Evolutionary conservation across 1,139 yeast genomes (phyloP).

Genomic region (Pichia sp.): DNA sequence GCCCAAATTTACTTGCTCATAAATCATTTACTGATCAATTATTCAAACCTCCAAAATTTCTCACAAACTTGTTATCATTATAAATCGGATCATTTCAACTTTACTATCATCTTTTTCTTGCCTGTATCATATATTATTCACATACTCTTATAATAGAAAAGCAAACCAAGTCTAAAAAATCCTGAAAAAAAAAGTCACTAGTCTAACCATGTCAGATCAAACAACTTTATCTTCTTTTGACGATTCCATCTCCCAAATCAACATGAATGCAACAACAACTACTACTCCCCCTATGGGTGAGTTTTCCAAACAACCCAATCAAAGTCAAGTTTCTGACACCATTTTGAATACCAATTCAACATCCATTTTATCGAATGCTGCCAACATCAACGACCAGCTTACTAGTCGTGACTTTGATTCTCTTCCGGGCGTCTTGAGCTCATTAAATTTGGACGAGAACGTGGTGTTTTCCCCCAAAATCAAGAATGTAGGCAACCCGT

Average conservation of each 20-base stretch:
- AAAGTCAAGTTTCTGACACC: constrained; percentile 4
- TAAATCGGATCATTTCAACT: background rate
- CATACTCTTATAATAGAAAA: background rate
- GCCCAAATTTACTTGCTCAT: constrained; percentile 1
- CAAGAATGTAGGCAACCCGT: constrained; percentile 25
- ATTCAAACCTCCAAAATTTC: background rate
- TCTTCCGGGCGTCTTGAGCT: constrained; percentile 28
- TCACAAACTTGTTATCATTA: constrained; percentile 1
- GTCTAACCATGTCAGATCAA: constrained; percentile 31
- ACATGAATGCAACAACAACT: constrained; percentile 26
- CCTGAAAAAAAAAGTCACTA: background rate
- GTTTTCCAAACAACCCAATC: constrained; percentile 8
- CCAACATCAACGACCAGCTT: background rate
- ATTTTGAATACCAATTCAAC: constrained; percentile 1
- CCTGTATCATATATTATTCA: constrained; percentile 8
- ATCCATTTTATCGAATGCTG: constrained; percentile 7
- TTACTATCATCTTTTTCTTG: constrained; percentile 3
- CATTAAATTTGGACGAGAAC: constrained; percentile 27
- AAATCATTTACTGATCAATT: background rate
- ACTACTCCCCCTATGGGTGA: constrained; percentile 33
- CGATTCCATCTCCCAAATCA: constrained; percentile 25
- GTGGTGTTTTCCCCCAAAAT: constrained; percentile 27
- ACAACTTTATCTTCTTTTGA: constrained; percentile 32
- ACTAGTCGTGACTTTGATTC: constrained; percentile 25
- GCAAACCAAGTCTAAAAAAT: background rate